These are phyloP conservation scores for Mangifera indica DNA, from an alignment of 345 rosid genomes.

Conservation along the genomic window DNA sequence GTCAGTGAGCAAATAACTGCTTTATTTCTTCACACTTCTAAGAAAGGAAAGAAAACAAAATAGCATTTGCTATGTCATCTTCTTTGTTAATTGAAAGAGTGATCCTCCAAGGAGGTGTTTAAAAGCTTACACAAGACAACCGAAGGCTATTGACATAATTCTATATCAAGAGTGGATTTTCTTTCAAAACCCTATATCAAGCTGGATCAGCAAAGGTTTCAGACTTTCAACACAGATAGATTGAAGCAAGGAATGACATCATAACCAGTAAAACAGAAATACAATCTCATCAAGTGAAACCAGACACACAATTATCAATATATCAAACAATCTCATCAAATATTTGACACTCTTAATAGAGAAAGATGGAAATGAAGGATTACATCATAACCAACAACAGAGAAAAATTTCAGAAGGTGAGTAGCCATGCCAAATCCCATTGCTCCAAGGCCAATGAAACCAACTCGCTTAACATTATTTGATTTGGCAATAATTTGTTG, in stretches of 20 bases:
- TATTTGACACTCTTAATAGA: conserved; percentile 3
- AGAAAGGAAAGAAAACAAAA: background rate
- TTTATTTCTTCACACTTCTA: background rate
- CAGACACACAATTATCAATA: background rate
- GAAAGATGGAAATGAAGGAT: conserved; percentile 26
- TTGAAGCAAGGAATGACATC: background rate
- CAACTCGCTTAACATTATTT: conserved; percentile 55
- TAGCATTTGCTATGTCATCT: background rate
- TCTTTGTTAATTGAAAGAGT: too few relatives aligned
- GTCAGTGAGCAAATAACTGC: background rate
- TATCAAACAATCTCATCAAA: conserved; percentile 5
- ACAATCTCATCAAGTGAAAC: background rate
- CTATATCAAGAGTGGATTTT: background rate
- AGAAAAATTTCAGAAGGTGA: conserved; percentile 63
- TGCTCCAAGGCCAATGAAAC: conserved; percentile 98
- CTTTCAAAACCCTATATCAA: background rate
- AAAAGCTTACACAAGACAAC: background rate
- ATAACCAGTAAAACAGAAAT: background rate
- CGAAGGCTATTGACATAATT: background rate
- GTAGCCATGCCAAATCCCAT: conserved; percentile 99
- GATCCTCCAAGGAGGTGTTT: background rate
- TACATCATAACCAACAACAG: conserved; percentile 86
- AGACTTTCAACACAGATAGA: background rate
- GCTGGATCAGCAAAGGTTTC: background rate
- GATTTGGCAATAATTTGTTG: conserved; percentile 50